Base-by-base conservation (phyloP, 1,139 yeast genomes). In the Kluyveromyces sp. region DNA sequence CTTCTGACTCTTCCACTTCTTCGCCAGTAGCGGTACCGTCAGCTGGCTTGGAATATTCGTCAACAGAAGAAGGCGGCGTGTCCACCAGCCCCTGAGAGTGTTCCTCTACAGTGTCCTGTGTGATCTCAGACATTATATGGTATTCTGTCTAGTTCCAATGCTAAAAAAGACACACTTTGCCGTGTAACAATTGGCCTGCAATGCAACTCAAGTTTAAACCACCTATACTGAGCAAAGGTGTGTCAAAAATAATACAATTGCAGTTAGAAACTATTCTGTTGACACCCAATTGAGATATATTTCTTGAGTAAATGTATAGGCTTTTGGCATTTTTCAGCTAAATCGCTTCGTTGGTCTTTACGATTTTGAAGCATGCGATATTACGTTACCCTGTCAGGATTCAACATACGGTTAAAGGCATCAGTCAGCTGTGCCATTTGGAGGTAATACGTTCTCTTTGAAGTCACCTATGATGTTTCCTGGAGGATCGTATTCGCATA, bases 21-120 rank as follows among this genome's bases (percentile, higher is more conserved):
- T 37, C 43, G 15, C 37, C 41, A 8, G 28, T 30, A 17, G 29
- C 42, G 20, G 45, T 41, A n/a, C 1, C 31, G 17, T 38, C 40
- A 18, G 35, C 36, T 17, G 9, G 16, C 34, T 33, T 25, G 34
- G 22, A 20, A 26, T 41, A 39, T 7, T 48, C 45, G 19, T 47
- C 53, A 11, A 39, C 51, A 34, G 54, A 46, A 15, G 52, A 49
- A 30, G 55, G 53, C 31, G 55, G 52, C 6, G 54, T 49, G 29
- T 52, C 55, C 17, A 39, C 31, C 28, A 43, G 29, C 19, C 36
- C 44, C 15, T 33, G 36, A 36, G 48, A 28, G 40, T 41, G 41
- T 63, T 83, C 89, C 40, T 83, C 75, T 55, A 83, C 84, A n/a
- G 89, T 86, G 22, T 94, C 89, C 25, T 83, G 74, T 42, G 84